phyloP scores from a whole-genome alignment of 2,329 filamentous ascomycete species.

The Diaporthe australafricana region DNA sequence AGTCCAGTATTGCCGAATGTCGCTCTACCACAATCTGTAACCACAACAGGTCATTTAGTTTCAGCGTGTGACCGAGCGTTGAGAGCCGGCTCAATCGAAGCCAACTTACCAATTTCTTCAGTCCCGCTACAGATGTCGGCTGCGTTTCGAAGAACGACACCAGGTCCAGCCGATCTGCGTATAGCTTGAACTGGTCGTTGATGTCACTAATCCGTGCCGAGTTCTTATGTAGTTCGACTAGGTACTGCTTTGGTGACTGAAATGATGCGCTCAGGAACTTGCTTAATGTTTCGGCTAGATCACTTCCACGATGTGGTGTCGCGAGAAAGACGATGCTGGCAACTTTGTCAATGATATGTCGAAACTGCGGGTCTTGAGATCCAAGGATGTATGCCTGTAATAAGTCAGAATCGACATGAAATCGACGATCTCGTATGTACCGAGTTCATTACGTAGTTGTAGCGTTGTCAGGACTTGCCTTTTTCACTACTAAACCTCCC shows the following conservation, averaged over 20 bases:
- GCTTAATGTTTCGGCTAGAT: constrained; percentile 46
- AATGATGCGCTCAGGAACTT: constrained; percentile 36
- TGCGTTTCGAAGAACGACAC: constrained; percentile 5
- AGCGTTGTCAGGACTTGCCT: constrained; percentile 39
- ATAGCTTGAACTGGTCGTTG: not conserved
- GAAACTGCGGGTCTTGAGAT: too few species aligned
- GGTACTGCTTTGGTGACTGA: not conserved
- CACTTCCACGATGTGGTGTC: constrained; percentile 48
- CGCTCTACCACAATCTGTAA: not conserved
- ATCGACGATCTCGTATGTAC: too few species aligned
- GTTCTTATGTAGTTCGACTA: not conserved
- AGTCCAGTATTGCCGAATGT: not conserved
- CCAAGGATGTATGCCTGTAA: too few species aligned
- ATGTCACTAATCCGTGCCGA: not conserved
- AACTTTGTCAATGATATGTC: too few species aligned
- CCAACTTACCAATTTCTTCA: not conserved
- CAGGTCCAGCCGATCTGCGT: not conserved
- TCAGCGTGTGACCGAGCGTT: too few species aligned
- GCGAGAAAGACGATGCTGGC: constrained; percentile 48
- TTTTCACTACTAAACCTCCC: constrained; percentile 6
- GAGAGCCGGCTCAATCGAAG: too few species aligned
- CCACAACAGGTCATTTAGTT: too few species aligned
- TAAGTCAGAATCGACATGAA: too few species aligned
- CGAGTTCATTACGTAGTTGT: constrained; percentile 41
- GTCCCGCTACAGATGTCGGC: not conserved